Evolutionary conservation across 345 rosid species (phyloP).

Genomic region (Sisymbrium altissimum): DNA sequence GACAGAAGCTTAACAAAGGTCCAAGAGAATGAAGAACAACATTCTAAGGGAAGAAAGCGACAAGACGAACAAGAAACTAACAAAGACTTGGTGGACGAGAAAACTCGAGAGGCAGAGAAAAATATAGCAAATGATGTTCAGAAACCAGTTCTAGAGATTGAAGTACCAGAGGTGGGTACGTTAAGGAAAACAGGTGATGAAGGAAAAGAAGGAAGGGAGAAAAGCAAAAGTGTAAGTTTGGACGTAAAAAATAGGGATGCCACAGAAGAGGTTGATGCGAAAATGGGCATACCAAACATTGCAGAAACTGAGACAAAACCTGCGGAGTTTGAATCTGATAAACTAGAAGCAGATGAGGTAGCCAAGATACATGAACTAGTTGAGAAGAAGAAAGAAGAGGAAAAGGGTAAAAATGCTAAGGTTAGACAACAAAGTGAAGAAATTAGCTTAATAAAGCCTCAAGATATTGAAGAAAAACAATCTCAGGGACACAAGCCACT

Average conservation of each 20-base stretch:
- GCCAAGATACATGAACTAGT: background rate
- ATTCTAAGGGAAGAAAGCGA: background rate
- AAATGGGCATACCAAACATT: background rate
- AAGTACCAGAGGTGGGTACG: background rate
- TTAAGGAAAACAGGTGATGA: background rate
- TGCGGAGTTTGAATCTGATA: background rate
- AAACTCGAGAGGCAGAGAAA: background rate
- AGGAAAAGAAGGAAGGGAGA: background rate
- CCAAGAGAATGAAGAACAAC: constrained; percentile 6
- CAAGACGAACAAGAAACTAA: background rate
- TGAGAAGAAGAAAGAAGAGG: background rate
- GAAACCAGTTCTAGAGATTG: background rate
- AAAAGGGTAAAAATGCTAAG: background rate
- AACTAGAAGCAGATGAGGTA: background rate
- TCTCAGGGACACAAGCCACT: background rate
- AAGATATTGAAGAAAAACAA: background rate
- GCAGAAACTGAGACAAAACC: constrained; percentile 14
- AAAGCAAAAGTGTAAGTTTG: background rate
- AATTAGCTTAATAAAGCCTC: background rate
- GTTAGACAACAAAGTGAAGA: background rate
- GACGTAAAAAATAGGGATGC: background rate
- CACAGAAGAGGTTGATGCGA: background rate
- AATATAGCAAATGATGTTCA: background rate
- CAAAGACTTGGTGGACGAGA: background rate
- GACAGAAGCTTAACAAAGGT: background rate